Conservation (phyloP, 768 basidiomycete species). For the Tricholoma saponaceum region DNA sequence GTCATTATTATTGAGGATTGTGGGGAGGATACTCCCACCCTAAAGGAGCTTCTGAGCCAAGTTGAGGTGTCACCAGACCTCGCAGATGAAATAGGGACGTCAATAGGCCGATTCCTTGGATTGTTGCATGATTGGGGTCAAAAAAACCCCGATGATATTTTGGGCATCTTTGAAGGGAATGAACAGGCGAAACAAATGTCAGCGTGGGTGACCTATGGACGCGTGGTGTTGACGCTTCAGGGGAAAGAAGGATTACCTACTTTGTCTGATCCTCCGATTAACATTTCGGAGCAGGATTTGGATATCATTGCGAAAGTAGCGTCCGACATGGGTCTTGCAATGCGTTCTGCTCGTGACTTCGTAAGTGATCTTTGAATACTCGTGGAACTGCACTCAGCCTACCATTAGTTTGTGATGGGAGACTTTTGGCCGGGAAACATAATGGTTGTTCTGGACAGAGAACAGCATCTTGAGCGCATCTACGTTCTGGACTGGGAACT, state of each 20-base stretch:
- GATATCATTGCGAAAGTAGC: slow-evolving; percentile 28
- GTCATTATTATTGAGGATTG: slow-evolving; percentile 64
- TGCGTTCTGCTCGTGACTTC: slow-evolving; percentile 24
- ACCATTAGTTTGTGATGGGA: slow-evolving; percentile 50
- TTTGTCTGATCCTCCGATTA: slow-evolving; percentile 34
- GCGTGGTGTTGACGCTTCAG: slow-evolving; percentile 31
- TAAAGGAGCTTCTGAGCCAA: slow-evolving; percentile 38
- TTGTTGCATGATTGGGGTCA: slow-evolving; percentile 46
- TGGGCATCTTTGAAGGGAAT: slow-evolving; percentile 33
- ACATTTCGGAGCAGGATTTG: slow-evolving; percentile 29
- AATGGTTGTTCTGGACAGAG: slow-evolving; percentile 35
- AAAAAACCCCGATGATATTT: slow-evolving; percentile 18
- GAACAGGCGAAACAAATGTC: slow-evolving; percentile 33
- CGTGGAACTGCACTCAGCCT: not conserved
- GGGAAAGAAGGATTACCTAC: slow-evolving; percentile 19
- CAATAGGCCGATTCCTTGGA: slow-evolving; percentile 53
- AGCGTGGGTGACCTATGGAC: slow-evolving; percentile 39
- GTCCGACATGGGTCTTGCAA: slow-evolving; percentile 23
- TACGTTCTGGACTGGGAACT: slow-evolving; percentile 67
- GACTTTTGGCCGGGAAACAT: slow-evolving; percentile 77
- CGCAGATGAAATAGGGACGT: slow-evolving; percentile 39
- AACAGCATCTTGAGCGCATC: slow-evolving; percentile 34
- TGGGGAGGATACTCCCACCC: slow-evolving; percentile 33
- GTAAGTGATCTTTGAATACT: slow-evolving; percentile 2
- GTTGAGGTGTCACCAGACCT: slow-evolving; percentile 23